Percentiles rank a stretch among this genome's conserved stretches.
Evolutionary conservation across 495 filamentous ascomycete species (phyloP).

Genomic region (Aspergillus kassunensis): DNA sequence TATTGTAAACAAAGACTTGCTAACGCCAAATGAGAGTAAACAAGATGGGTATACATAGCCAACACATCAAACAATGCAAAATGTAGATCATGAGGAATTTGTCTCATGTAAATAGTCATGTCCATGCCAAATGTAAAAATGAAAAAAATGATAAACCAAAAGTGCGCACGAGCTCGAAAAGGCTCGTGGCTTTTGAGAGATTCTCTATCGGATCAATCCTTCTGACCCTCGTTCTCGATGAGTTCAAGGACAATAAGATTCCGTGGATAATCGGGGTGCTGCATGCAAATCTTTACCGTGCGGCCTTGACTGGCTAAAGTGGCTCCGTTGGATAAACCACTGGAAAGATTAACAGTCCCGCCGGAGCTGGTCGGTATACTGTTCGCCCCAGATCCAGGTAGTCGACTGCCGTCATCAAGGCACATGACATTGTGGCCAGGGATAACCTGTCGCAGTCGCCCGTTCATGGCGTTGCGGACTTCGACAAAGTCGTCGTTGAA

Average conservation of each 20-base stretch:
- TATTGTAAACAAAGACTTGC: background rate
- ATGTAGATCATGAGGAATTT: constrained; percentile 9
- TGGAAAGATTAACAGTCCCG: constrained; percentile 23
- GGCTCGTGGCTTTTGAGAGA: no score
- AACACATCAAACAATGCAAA: constrained; percentile 1
- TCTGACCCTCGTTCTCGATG: constrained; percentile 89
- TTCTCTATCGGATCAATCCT: constrained; percentile 58
- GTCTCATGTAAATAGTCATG: background rate
- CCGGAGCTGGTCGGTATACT: constrained; percentile 27
- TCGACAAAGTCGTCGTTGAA: constrained; percentile 93
- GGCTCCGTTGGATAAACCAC: constrained; percentile 31
- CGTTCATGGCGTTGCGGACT: constrained; percentile 94
- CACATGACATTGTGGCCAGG: constrained; percentile 81
- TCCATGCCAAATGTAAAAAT: background rate
- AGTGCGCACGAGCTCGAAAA: background rate
- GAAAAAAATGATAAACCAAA: background rate
- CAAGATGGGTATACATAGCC: constrained; percentile 9
- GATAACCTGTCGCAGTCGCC: constrained; percentile 88
- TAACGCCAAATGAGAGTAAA: background rate
- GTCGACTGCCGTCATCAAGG: constrained; percentile 75
- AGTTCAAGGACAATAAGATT: constrained; percentile 87
- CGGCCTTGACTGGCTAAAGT: constrained; percentile 28
- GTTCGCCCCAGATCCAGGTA: constrained; percentile 32
- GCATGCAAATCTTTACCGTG: constrained; percentile 92
- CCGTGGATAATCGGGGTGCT: constrained; percentile 78